Evolutionary conservation across 75 land plant genomes (phyloP), one percentile per base, ranked within the genome.

Genomic region (Cryptomeria japonica): DNA sequence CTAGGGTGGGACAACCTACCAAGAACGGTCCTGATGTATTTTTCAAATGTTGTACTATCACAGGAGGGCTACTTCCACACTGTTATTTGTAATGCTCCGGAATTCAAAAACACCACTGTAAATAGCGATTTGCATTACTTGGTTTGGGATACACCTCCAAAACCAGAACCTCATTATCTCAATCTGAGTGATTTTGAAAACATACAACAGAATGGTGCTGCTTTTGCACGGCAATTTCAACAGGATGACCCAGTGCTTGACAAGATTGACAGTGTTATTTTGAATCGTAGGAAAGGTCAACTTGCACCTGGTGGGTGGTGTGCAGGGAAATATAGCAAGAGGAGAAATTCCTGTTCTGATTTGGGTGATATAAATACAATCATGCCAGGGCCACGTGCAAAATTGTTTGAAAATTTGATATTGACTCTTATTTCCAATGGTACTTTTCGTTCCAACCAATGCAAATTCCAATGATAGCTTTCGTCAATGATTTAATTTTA

Each of bases 1-100:
- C 84, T 92, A 86, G 98, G 98, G 6, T 96, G 94, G 94, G 97
- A 96, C 86, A 96, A 96, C 84, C 97, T 96, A 37, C 98, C 98
- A 0, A 87, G 98, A 38, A 96, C 92, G 5, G 87, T 96, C 0
- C 92, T 96, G 14, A 89, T 96, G 93, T 96, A 96, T 86, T 95
- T 93, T 58, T 92, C 92, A 32, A 96, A 96, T 72, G 92, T 91
- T 5, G 80, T 93, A 28, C 86, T 91, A 39, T 88, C 98, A 18
- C 91, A 94, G 56, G 96, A 96, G 87, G 87, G 93, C 32, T 96
- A 96, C 88, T 96, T 95, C 87, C 97, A 96, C 56, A 90, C 95
- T 18, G 97, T 94, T 42, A 87, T 93, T 44, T 96, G 98, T 92
- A 96, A 96, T 86, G 89, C 95, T 31, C 89, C 87, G 7, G 92